These are phyloP conservation scores for Fusarium zealandicum DNA, from an alignment of 2,329 filamentous ascomycete species.

Conservation along the genomic window DNA sequence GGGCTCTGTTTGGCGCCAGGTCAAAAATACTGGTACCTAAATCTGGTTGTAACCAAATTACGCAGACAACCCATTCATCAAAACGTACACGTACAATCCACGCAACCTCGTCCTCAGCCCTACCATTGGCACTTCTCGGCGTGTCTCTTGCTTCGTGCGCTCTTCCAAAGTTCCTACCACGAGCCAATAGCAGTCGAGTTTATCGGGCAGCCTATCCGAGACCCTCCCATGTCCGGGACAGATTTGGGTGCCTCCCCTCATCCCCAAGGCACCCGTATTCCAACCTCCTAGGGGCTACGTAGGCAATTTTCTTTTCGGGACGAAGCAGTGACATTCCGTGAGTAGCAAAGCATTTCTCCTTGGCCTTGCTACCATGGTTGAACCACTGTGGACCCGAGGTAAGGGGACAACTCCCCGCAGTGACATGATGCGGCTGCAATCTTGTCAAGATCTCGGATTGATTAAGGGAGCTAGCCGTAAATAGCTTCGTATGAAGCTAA, in stretches of 20 bases:
- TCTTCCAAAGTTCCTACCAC: slow-evolving; percentile 13
- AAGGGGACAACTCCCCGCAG: slow-evolving; percentile 1
- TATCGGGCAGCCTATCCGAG: slow-evolving; percentile 42
- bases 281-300: slow-evolving; percentile 34
- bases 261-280: slow-evolving; percentile 44
- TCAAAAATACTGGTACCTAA: slow-evolving; percentile 5
- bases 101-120: slow-evolving; percentile 35
- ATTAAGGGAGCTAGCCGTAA: slow-evolving; percentile 2
- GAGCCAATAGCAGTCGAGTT: slow-evolving; percentile 37
- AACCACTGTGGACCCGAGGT: background rate
- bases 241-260: slow-evolving; percentile 29
- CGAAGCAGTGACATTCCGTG: background rate
- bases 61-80: slow-evolving; percentile 17
- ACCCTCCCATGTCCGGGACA: slow-evolving; percentile 22
- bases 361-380: background rate
- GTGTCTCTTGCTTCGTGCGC: slow-evolving; percentile 7
- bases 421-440: slow-evolving; percentile 1
- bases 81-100: slow-evolving; percentile 24
- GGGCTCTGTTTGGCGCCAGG: slow-evolving; percentile 11
- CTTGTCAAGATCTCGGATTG: slow-evolving; percentile 6
- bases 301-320: slow-evolving; percentile 18
- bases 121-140: slow-evolving; percentile 14
- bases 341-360: background rate
- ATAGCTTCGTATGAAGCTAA: slow-evolving; percentile 21
- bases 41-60: slow-evolving; percentile 10